These are phyloP conservation scores for Litchi chinensis DNA, from an alignment of 345 rosid genomes.

Conservation along the genomic window DNA sequence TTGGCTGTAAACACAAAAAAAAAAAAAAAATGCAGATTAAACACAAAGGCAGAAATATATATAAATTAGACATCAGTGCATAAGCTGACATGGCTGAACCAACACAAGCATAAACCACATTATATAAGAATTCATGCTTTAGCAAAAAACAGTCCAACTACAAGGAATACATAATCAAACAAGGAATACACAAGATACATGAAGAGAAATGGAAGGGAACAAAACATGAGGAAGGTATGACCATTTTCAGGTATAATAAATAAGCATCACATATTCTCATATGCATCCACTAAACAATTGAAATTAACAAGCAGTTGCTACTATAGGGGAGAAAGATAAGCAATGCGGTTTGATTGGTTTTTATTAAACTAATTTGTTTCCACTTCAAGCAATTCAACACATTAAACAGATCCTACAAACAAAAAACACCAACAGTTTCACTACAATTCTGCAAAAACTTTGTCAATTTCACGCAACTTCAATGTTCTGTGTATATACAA, in stretches of 20 bases:
- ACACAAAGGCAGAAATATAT: not conserved
- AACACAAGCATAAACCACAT: not conserved
- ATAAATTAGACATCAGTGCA: not conserved
- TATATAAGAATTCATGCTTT: not conserved
- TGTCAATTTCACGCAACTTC: not conserved
- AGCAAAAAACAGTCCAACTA: not conserved
- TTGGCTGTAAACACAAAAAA: conserved; percentile 54
- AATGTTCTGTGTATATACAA: not conserved
- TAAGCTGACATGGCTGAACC: not conserved
- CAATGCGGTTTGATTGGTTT: not conserved
- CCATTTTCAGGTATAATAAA: not conserved
- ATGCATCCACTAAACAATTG: not conserved
- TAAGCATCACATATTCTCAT: too few species aligned
- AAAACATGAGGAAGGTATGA: not conserved
- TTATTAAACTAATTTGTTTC: not conserved
- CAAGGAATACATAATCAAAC: not conserved
- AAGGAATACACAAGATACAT: not conserved
- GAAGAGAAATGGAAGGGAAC: not conserved
- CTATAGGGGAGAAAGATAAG: not conserved
- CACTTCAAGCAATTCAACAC: not conserved
- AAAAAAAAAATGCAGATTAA: conserved; percentile 6
- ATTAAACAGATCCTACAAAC: not conserved
- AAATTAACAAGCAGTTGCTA: not conserved
- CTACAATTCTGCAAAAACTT: not conserved
- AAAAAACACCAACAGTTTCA: not conserved